phyloP scores from a whole-genome alignment of 805 yeast genomes.

The Metschnikowia matae region DNA sequence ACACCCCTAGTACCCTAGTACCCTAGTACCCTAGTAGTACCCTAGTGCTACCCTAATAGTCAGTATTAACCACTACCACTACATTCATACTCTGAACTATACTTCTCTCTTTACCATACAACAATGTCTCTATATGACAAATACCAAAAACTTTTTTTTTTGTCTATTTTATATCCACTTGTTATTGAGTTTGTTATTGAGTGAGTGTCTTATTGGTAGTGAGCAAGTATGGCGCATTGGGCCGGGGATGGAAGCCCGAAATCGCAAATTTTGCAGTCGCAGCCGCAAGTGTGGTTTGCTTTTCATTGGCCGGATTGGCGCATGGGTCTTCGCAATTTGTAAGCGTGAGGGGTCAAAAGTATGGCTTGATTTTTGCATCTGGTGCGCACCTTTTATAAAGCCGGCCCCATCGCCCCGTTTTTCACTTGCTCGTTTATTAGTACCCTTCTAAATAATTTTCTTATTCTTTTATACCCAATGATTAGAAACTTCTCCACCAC shows the following conservation, averaged over 20 bases:
- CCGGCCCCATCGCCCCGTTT: background rate
- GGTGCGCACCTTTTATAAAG: background rate
- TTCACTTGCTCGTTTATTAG: background rate
- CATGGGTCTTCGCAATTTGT: background rate
- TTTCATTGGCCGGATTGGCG: slow-evolving; percentile 3
- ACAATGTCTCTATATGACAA: no score
- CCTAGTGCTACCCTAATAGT: no score
- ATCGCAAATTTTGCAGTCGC: slow-evolving; percentile 1
- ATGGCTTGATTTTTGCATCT: slow-evolving; percentile 2
- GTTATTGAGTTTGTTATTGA: background rate
- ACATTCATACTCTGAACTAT: no score
- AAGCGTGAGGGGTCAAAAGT: slow-evolving; percentile 3
- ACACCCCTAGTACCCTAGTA: no score
- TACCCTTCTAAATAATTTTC: no score
- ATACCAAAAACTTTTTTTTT: no score
- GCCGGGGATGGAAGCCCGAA: background rate
- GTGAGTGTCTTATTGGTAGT: background rate
- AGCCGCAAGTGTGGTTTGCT: background rate
- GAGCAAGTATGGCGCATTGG: background rate
- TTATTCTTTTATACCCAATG: slow-evolving; percentile 6
- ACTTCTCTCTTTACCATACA: no score
- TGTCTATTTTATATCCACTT: no score
- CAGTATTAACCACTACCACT: no score
- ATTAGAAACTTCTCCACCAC: slow-evolving; percentile 24
- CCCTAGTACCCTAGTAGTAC: no score